Conservation (phyloP, 2,329 filamentous ascomycete genomes). For the Fragosphaeria purpurea region DNA sequence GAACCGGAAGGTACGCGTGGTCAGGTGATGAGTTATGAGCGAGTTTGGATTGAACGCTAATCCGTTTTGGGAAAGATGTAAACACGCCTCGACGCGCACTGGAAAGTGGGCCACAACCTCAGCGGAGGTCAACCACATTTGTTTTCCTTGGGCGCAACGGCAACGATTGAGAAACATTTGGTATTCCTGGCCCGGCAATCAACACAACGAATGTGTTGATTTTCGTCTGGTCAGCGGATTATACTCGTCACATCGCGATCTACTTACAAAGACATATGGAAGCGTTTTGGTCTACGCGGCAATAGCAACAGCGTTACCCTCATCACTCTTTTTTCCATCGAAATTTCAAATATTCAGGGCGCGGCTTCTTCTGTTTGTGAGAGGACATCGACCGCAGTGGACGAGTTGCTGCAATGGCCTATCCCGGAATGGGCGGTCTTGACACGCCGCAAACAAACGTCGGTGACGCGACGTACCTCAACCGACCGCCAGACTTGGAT, state of each 20-base stretch:
- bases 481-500: conserved; percentile 61
- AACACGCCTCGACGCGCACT: conserved; percentile 14
- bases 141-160: not conserved
- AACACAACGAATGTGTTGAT: too few species aligned
- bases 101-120: conserved; percentile 6
- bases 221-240: too few species aligned
- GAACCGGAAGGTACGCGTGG: conserved; percentile 13
- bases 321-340: too few species aligned
- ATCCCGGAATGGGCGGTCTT: conserved; percentile 54
- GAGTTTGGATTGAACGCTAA: conserved; percentile 3
- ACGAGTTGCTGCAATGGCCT: conserved; percentile 43
- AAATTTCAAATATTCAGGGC: too few species aligned
- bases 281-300: too few species aligned
- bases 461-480: conserved; percentile 75
- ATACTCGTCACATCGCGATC: too few species aligned
- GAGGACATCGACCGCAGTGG: too few species aligned
- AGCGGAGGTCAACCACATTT: conserved; percentile 1
- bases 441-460: conserved; percentile 80
- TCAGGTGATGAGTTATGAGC: conserved; percentile 11
- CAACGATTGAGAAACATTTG: too few species aligned
- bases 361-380: too few species aligned
- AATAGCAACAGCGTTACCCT: too few species aligned
- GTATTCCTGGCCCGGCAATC: too few species aligned
- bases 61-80: conserved; percentile 12
- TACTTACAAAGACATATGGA: too few species aligned